Conservation (phyloP, 139 green algal genomes). For the Micromonas commoda region DNA sequence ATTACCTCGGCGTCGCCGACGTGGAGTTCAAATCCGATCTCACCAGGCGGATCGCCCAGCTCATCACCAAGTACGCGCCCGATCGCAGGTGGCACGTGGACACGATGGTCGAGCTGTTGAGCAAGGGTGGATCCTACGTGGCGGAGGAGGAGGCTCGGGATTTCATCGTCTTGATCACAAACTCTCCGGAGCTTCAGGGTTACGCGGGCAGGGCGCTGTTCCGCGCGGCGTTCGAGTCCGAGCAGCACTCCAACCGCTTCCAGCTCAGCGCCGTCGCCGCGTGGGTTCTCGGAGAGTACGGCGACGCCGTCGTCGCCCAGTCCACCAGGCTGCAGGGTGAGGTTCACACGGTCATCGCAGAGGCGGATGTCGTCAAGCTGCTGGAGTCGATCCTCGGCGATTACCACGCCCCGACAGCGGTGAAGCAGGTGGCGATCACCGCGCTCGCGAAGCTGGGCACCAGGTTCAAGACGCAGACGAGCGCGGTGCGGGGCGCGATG, state of each 20-base stretch:
- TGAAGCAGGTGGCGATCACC: conserved; percentile 18
- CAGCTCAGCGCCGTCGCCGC: not conserved
- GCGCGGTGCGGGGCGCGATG: not conserved
- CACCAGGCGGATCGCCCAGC: conserved; percentile 76
- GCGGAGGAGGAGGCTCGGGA: conserved; percentile 70
- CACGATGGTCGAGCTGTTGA: conserved; percentile 51
- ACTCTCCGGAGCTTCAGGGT: conserved; percentile 76
- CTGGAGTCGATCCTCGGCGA: conserved; percentile 1
- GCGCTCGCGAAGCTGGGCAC: not conserved
- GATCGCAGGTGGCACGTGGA: conserved; percentile 90
- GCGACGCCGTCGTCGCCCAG: conserved; percentile 70
- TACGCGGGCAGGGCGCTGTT: conserved; percentile 44
- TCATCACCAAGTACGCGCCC: conserved; percentile 81
- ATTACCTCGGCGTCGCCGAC: conserved; percentile 87
- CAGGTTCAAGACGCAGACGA: not conserved
- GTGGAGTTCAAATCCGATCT: conserved; percentile 93
- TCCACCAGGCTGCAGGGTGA: conserved; percentile 8
- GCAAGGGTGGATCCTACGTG: conserved; percentile 42
- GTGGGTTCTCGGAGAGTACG: conserved; percentile 89
- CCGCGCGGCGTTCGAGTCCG: not conserved
- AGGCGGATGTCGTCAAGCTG: not conserved
- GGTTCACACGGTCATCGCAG: not conserved
- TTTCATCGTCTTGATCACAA: conserved; percentile 80
- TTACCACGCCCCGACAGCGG: not conserved
- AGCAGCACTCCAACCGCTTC: not conserved